Percentiles rank a stretch among this genome's conserved stretches.
phyloP scores from a whole-genome alignment of 352 stramenopile genomes.

The Thraustochytrium sp. region DNA sequence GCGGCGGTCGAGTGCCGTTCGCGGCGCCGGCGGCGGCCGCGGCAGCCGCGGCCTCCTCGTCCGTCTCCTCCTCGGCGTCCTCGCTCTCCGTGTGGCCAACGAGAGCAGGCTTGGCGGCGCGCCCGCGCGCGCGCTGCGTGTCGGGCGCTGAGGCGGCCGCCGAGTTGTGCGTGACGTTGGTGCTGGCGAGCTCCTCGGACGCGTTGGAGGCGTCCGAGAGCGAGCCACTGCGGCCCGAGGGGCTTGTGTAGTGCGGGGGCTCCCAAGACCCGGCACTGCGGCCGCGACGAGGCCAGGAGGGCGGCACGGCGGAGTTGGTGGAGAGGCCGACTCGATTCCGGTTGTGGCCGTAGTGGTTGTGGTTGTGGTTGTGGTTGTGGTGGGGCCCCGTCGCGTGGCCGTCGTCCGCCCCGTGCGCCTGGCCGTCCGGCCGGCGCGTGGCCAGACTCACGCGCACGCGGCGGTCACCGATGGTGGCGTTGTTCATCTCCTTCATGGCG shows the following conservation, averaged over 20 bases:
- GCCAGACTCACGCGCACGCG: constrained; percentile 79
- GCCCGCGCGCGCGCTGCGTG: neutral
- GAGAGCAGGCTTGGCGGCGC: neutral
- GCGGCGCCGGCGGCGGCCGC: neutral
- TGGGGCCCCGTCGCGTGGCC: neutral
- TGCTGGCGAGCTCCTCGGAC: neutral
- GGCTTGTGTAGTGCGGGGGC: neutral
- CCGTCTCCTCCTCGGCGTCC: neutral
- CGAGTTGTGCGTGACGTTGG: constrained; percentile 14
- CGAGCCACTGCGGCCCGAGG: neutral
- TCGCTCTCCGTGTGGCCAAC: neutral
- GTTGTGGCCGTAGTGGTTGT: constrained; percentile 39
- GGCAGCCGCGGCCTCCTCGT: neutral
- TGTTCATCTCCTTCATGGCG: constrained; percentile 79
- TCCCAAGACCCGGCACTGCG: neutral
- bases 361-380: neutral
- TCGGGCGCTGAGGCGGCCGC: constrained; percentile 41
- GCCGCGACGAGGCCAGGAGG: neutral
- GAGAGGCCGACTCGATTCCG: constrained; percentile 37
- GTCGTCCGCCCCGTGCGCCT: neutral
- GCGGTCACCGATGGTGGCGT: constrained; percentile 72
- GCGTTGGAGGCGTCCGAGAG: neutral
- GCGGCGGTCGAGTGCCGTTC: constrained; percentile 55
- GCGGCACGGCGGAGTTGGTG: neutral
- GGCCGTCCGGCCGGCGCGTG: constrained; percentile 59